phyloP scores from a whole-genome alignment of 768 basidiomycete genomes.

The Gymnopilus junonius region DNA sequence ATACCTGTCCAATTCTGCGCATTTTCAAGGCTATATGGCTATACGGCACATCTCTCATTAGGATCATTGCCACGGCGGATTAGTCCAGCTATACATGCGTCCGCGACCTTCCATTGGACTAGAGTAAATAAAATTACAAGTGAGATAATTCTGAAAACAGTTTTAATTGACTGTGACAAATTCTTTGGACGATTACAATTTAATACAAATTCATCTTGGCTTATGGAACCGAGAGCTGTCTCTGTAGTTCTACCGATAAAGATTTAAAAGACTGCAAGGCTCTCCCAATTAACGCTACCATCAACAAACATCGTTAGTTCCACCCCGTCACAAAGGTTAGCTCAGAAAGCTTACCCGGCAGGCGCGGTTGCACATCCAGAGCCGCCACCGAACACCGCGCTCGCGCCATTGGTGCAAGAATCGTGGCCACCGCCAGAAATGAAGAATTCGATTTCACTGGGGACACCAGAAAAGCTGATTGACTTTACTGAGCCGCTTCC shows the following conservation, averaged over 20 bases:
- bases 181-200: conserved; percentile 1
- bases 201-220: neutral
- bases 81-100: no score
- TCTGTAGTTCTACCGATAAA: neutral
- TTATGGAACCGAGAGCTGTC: neutral
- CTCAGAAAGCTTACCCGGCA: conserved; percentile 18
- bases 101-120: neutral
- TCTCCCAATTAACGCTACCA: conserved; percentile 24
- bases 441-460: conserved; percentile 20
- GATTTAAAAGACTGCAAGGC: conserved; percentile 8
- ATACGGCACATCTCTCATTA: no score
- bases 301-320: conserved; percentile 9
- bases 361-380: conserved; percentile 24
- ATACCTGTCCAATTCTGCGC: no score
- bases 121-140: neutral
- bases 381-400: conserved; percentile 8
- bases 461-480: conserved; percentile 22
- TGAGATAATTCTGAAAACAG: neutral
- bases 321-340: neutral
- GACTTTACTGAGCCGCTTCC: conserved; percentile 19
- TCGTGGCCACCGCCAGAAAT: conserved; percentile 20
- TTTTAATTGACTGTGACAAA: conserved; percentile 8
- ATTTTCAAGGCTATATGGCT: no score
- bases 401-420: conserved; percentile 20
- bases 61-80: no score